Percentiles rank a stretch among this genome's conserved stretches.
Conservation (phyloP, 1,284 basidiomycete species). For the Inonotus hispidus region DNA sequence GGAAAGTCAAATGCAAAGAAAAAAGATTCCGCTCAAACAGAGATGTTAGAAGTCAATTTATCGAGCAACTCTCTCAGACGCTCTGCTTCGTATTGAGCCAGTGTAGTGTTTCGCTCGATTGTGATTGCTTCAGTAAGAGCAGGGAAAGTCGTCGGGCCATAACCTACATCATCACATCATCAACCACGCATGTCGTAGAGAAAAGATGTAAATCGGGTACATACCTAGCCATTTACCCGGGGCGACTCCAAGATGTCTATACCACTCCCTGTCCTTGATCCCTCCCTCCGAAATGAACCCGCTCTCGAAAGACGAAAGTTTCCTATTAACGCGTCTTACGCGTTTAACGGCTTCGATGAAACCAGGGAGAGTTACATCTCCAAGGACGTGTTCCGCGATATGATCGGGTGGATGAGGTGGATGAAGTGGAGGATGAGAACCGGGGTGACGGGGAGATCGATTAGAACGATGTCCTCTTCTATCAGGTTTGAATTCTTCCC, state of each 20-base stretch:
- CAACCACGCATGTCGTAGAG: not conserved
- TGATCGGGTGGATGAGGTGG: conserved; percentile 15
- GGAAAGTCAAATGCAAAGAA: not conserved
- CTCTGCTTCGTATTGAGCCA: conserved; percentile 60
- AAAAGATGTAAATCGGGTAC: conserved; percentile 23
- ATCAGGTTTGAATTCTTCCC: not conserved
- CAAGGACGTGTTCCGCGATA: conserved; percentile 17
- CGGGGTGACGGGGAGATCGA: not conserved
- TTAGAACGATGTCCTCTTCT: not conserved
- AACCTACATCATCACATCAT: conserved; percentile 41
- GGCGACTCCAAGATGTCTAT: conserved; percentile 79
- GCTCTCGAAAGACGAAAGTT: conserved; percentile 71
- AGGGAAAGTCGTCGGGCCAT: conserved; percentile 84
- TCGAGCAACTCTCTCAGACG: conserved; percentile 56
- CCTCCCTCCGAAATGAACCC: conserved; percentile 83
- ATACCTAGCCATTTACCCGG: conserved; percentile 86
- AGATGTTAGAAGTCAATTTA: conserved; percentile 35
- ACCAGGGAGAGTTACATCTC: conserved; percentile 30
- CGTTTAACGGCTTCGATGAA: conserved; percentile 59
- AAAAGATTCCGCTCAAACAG: not conserved
- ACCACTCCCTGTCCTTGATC: conserved; percentile 81
- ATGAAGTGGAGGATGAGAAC: conserved; percentile 10
- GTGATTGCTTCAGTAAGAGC: conserved; percentile 77
- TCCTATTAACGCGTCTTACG: conserved; percentile 64
- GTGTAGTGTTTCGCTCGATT: conserved; percentile 56